Conservation (phyloP, 345 rosid genomes). For the Brassica napus region Da-Ae NC_063446.1:21383001-21383500, state of each 20-base stretch:
- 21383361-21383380: slow-evolving; percentile 26
- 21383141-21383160: slow-evolving; percentile 75
- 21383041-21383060: too few relatives aligned
- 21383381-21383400: slow-evolving; percentile 1
- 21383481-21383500: too few relatives aligned
- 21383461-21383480: neutral
- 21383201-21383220: slow-evolving; percentile 75
- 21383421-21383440: neutral
- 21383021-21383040: too few relatives aligned
- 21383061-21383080: too few relatives aligned
- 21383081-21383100: too few relatives aligned
- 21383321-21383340: slow-evolving; percentile 12
- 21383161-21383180: slow-evolving; percentile 95
- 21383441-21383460: slow-evolving; percentile 13
- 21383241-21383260: slow-evolving; percentile 68
- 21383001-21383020: too few relatives aligned
- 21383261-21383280: slow-evolving; percentile 57
- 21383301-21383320: slow-evolving; percentile 35
- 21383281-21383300: slow-evolving; percentile 48
- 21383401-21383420: slow-evolving; percentile 13
- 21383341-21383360: slow-evolving; percentile 33
- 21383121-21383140: slow-evolving; percentile 54
- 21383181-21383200: slow-evolving; percentile 92
- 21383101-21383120: neutral
- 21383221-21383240: slow-evolving; percentile 70